Percentiles rank a stretch among this genome's conserved stretches.
These are phyloP conservation scores for Aspergillaceae sp. DNA, from an alignment of 2,329 filamentous ascomycete species.

Conservation along the genomic window DNA sequence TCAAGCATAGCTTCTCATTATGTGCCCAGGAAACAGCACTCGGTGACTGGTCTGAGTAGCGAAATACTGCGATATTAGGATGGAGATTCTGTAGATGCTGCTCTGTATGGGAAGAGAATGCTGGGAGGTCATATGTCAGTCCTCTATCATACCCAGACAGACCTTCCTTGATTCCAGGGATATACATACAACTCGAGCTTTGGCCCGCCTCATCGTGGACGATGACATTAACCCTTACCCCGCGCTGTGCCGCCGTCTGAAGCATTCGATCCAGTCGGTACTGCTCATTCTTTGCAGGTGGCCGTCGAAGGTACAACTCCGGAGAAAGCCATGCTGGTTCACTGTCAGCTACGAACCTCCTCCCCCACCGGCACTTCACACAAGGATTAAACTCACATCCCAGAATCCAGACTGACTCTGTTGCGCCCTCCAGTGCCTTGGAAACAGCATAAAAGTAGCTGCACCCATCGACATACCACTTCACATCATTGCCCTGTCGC, in stretches of 20 bases:
- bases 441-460: slow-evolving; percentile 81
- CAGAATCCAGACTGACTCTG: slow-evolving; percentile 72
- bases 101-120: slow-evolving; percentile 67
- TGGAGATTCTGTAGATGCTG: slow-evolving; percentile 67
- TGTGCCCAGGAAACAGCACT: slow-evolving; percentile 64
- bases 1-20: slow-evolving; percentile 79
- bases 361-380: not conserved
- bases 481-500: slow-evolving; percentile 61
- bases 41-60: slow-evolving; percentile 68
- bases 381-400: slow-evolving; percentile 48
- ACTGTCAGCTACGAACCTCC: not conserved
- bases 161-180: slow-evolving; percentile 9
- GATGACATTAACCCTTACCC: slow-evolving; percentile 75
- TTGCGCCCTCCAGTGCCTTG: slow-evolving; percentile 66
- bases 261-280: slow-evolving; percentile 81
- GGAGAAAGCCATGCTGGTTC: slow-evolving; percentile 67
- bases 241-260: slow-evolving; percentile 69
- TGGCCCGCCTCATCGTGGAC: slow-evolving; percentile 88
- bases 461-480: slow-evolving; percentile 83
- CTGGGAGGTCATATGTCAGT: slow-evolving; percentile 22
- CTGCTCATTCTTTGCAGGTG: slow-evolving; percentile 69
- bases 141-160: not conserved
- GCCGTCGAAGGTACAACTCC: slow-evolving; percentile 75
- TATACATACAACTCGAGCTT: slow-evolving; percentile 63
- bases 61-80: slow-evolving; percentile 77